A percentile compares a stretch with the other conserved stretches of the same genome.
These are phyloP conservation scores for Rosa rugosa DNA, from an alignment of 306 rosid genomes.

Conservation along the genomic window DNA sequence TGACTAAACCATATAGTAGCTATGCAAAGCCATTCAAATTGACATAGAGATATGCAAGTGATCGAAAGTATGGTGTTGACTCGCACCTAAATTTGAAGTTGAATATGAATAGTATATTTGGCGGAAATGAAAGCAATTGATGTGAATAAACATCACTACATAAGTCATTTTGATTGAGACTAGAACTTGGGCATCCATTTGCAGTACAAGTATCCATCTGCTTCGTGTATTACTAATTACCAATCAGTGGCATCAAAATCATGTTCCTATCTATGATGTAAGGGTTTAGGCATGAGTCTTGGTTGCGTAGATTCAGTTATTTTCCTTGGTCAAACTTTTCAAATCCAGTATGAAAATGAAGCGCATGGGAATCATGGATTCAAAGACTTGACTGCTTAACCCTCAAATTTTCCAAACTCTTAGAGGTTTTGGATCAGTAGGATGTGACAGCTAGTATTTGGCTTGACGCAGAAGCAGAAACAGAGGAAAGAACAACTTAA, in stretches of 20 bases:
- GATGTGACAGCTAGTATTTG: neutral
- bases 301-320: neutral
- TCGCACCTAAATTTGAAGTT: neutral
- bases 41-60: neutral
- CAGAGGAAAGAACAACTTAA: too few relatives aligned
- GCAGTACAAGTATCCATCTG: neutral
- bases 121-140: neutral
- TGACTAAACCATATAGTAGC: neutral
- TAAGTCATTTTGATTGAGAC: neutral
- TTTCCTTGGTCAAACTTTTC: neutral
- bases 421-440: neutral
- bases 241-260: neutral
- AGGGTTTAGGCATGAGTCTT: conserved; percentile 1
- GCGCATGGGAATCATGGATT: neutral
- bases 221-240: neutral
- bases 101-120: neutral
- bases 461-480: neutral
- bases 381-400: neutral
- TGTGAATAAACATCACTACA: neutral
- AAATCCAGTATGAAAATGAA: neutral
- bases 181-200: neutral
- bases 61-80: neutral
- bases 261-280: neutral
- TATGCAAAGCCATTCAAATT: neutral
- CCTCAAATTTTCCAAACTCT: neutral